Conservation (phyloP, 2,329 filamentous ascomycete species). For the Aureobasidium leucospermi region DNA sequence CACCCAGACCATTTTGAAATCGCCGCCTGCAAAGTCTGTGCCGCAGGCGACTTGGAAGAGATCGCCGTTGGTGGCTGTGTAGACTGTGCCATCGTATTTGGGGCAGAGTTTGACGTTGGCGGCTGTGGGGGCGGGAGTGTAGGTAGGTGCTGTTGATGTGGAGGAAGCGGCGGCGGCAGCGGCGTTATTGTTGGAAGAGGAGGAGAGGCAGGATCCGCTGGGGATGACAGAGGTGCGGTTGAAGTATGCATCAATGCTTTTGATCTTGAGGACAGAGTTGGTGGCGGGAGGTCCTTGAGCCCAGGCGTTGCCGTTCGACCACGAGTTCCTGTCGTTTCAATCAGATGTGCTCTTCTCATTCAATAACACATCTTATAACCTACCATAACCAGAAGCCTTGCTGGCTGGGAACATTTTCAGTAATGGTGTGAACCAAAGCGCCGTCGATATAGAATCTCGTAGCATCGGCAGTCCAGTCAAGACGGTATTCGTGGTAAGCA, state of each 20-base stretch:
- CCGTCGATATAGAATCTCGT: constrained; percentile 67
- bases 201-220: neutral
- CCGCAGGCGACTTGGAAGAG: neutral
- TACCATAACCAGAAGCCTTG: constrained; percentile 62
- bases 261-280: constrained; percentile 57
- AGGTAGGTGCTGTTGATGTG: neutral
- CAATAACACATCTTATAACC: constrained; percentile 34
- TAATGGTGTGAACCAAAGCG: constrained; percentile 47
- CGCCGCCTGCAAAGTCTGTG: neutral
- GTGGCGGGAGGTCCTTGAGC: constrained; percentile 59
- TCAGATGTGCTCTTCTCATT: too few relatives aligned
- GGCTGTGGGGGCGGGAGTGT: neutral
- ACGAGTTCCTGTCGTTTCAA: constrained; percentile 18
- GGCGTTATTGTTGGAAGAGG: neutral
- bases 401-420: constrained; percentile 41
- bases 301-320: constrained; percentile 67
- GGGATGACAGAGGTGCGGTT: constrained; percentile 32
- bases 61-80: neutral
- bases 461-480: constrained; percentile 58
- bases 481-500: constrained; percentile 71
- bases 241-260: constrained; percentile 64
- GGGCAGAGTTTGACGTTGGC: neutral
- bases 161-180: neutral
- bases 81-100: neutral
- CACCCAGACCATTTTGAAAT: constrained; percentile 9